Percentiles rank a stretch among this genome's conserved stretches.
These are phyloP conservation scores for Yarrowia sp. DNA, from an alignment of 805 yeast genomes.

Conservation along the genomic window DNA sequence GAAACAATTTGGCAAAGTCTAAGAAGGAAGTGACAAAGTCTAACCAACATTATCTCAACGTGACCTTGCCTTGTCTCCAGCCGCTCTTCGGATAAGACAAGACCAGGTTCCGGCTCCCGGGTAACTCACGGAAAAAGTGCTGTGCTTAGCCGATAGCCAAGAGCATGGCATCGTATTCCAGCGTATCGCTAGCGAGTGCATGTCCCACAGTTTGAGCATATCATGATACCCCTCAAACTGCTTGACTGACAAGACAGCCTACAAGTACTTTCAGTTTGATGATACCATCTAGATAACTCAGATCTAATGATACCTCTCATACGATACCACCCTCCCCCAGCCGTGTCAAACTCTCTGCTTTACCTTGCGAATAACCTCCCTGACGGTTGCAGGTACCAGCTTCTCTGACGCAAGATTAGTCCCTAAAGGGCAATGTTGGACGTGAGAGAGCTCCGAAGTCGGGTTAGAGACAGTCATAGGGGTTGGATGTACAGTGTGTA, in stretches of 20 bases:
- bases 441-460: not conserved
- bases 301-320: too few relatives aligned
- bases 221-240: too few relatives aligned
- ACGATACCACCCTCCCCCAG: not conserved
- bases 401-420: conserved; percentile 26
- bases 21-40: too few relatives aligned
- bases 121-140: conserved; percentile 20
- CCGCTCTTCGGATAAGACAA: not conserved
- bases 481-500: not conserved
- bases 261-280: too few relatives aligned
- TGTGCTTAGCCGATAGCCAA: conserved; percentile 3
- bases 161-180: too few relatives aligned
- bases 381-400: conserved; percentile 2
- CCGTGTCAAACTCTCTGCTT: conserved; percentile 18
- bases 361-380: conserved; percentile 15
- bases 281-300: too few relatives aligned
- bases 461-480: not conserved
- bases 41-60: conserved; percentile 27
- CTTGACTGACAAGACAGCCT: too few relatives aligned
- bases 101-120: conserved; percentile 22
- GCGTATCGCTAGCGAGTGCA: too few relatives aligned
- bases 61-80: not conserved
- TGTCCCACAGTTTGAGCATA: too few relatives aligned
- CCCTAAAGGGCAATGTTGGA: conserved; percentile 18
- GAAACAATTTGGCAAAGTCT: too few relatives aligned